Evolutionary conservation across 371 early-diverging fungal genomes (phyloP).

Genomic region (Nosema muscidifuracis): DNA sequence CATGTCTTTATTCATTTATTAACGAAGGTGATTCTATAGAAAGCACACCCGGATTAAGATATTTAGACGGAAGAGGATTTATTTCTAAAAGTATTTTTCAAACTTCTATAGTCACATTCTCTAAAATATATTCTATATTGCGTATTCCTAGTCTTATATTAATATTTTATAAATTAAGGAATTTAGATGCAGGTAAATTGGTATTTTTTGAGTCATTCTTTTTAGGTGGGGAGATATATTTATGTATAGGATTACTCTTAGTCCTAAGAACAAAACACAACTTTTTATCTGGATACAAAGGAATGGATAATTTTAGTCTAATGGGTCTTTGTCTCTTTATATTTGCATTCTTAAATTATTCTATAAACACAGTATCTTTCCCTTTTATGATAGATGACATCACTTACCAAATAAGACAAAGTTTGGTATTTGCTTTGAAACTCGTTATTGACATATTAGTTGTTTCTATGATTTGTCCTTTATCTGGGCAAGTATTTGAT

Average conservation of each 20-base stretch:
- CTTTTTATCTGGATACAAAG: slow-evolving; percentile 30
- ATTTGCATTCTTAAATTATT: slow-evolving; percentile 27
- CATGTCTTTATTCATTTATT: slow-evolving; percentile 33
- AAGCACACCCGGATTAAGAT: background rate
- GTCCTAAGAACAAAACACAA: slow-evolving; percentile 24
- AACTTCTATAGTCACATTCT: slow-evolving; percentile 32
- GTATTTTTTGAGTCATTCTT: slow-evolving; percentile 42
- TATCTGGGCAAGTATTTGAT: slow-evolving; percentile 29
- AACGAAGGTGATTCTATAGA: background rate
- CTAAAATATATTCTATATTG: slow-evolving; percentile 33
- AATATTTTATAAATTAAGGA: slow-evolving; percentile 18
- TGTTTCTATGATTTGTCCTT: slow-evolving; percentile 35
- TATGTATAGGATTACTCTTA: slow-evolving; percentile 23
- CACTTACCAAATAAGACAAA: slow-evolving; percentile 17
- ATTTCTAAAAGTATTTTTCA: slow-evolving; percentile 25
- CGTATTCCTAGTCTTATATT: slow-evolving; percentile 20
- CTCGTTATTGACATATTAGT: slow-evolving; percentile 24
- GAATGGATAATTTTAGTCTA: slow-evolving; percentile 28
- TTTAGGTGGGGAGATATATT: slow-evolving; percentile 28
- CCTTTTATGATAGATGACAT: slow-evolving; percentile 14
- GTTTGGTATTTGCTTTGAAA: slow-evolving; percentile 19
- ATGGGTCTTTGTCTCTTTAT: slow-evolving; percentile 17
- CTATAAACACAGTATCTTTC: slow-evolving; percentile 22
- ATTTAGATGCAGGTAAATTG: background rate
- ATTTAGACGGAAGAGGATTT: background rate